These are phyloP conservation scores for Colletotrichum lini DNA, from an alignment of 2,329 filamentous ascomycete genomes.

Conservation along the genomic window DNA sequence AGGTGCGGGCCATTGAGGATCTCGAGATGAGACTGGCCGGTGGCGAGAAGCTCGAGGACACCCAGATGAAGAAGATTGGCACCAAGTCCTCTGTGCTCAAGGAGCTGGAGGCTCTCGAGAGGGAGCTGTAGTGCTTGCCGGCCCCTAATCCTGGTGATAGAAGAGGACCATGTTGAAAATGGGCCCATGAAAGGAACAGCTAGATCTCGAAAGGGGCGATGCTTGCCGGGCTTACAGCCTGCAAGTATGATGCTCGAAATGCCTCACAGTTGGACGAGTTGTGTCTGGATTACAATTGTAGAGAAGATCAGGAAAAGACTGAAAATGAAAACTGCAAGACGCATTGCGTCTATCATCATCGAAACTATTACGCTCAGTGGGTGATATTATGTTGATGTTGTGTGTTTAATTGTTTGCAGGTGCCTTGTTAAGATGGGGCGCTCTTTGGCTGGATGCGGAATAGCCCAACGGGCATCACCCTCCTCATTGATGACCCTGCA, in stretches of 20 bases:
- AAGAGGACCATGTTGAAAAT: not conserved
- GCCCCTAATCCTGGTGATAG: not conserved
- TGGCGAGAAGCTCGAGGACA: constrained; percentile 97
- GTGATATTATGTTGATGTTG: not conserved
- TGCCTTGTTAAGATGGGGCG: not conserved
- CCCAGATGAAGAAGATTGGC: constrained; percentile 97
- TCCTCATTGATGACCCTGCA: not conserved
- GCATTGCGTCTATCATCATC: constrained; percentile 5
- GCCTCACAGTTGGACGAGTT: constrained; percentile 9
- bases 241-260: not conserved
- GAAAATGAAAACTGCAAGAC: constrained; percentile 14
- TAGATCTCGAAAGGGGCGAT: not conserved
- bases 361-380: not conserved
- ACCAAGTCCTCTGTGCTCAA: constrained; percentile 88
- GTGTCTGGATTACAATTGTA: constrained; percentile 21
- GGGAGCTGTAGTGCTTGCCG: constrained; percentile 26
- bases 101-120: constrained; percentile 77
- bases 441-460: not conserved
- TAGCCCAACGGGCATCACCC: not conserved
- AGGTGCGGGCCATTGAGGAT: constrained; percentile 97
- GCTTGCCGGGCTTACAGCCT: not conserved
- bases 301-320: constrained; percentile 12
- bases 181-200: not conserved
- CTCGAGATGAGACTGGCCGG: constrained; percentile 95
- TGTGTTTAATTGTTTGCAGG: not conserved